Conservation (phyloP, 768 basidiomycete species). For the Amanita molliuscula region DNA sequence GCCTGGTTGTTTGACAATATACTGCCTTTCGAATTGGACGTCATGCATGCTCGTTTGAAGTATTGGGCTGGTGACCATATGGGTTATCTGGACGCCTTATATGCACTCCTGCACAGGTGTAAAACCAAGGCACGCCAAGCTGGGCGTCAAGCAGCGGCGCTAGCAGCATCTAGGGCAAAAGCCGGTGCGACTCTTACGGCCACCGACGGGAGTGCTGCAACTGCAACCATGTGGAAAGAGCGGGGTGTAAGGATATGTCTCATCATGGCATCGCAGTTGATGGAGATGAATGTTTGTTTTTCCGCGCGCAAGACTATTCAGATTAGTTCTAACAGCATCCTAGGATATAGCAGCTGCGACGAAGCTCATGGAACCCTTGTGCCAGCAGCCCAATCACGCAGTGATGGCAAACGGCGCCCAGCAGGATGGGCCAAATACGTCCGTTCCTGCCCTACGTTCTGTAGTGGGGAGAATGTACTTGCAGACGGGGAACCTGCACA, state of each 20-base stretch:
- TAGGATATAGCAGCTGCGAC: slow-evolving; percentile 67
- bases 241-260: slow-evolving; percentile 64
- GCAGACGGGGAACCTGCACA: slow-evolving; percentile 54
- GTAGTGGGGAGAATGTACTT: slow-evolving; percentile 68
- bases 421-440: slow-evolving; percentile 16
- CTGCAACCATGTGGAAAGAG: slow-evolving; percentile 73
- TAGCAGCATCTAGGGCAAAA: not conserved
- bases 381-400: slow-evolving; percentile 22
- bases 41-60: slow-evolving; percentile 63
- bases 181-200: not conserved
- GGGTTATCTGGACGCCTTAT: slow-evolving; percentile 70
- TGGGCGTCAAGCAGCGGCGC: slow-evolving; percentile 1
- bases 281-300: slow-evolving; percentile 71
- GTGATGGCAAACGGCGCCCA: not conserved
- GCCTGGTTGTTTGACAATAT: slow-evolving; percentile 50
- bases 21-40: slow-evolving; percentile 51
- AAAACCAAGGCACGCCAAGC: slow-evolving; percentile 37
- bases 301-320: not conserved
- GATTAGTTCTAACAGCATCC: not conserved
- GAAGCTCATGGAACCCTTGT: slow-evolving; percentile 59
- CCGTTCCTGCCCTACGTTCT: slow-evolving; percentile 47
- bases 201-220: slow-evolving; percentile 19
- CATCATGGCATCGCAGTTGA: slow-evolving; percentile 71
- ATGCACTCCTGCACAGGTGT: slow-evolving; percentile 52
- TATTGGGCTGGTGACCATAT: slow-evolving; percentile 80